A percentile compares a stretch with the other conserved stretches of the same genome.
Evolutionary conservation across 345 rosid genomes (phyloP).

Genomic region (Aquilaria yunnanensis): DNA sequence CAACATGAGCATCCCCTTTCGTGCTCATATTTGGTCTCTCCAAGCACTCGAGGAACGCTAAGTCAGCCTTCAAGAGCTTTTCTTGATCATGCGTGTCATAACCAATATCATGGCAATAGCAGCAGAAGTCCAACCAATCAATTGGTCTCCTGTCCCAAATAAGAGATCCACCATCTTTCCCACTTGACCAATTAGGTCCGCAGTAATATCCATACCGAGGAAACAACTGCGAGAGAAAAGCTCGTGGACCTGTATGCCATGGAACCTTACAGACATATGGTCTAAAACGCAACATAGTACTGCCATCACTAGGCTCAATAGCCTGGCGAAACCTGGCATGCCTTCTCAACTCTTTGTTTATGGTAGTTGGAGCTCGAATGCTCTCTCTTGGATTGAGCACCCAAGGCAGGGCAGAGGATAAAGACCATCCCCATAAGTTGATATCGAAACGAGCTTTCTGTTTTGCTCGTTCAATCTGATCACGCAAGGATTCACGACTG

Average conservation of each 20-base stretch:
- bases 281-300: conserved; percentile 54
- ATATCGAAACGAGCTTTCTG: conserved; percentile 31
- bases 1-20: conserved; percentile 56
- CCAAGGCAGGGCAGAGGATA: conserved; percentile 55
- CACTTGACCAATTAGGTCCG: conserved; percentile 99
- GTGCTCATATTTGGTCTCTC: conserved; percentile 59
- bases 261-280: conserved; percentile 94
- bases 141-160: conserved; percentile 94
- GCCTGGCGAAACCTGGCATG: conserved; percentile 27
- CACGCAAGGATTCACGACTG: conserved; percentile 25
- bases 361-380: conserved; percentile 41
- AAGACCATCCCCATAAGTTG: conserved; percentile 57
- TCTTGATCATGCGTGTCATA: conserved; percentile 91
- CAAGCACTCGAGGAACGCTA: conserved; percentile 87
- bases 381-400: conserved; percentile 23
- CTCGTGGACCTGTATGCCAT: conserved; percentile 92
- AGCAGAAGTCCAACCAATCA: conserved; percentile 95
- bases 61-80: conserved; percentile 73
- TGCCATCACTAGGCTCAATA: conserved; percentile 15
- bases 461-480: conserved; percentile 28
- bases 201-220: conserved; percentile 96
- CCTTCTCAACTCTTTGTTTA: conserved; percentile 56
- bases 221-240: conserved; percentile 80
- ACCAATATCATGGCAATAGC: conserved; percentile 97
- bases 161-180: conserved; percentile 73